Base-by-base conservation (phyloP, 2,329 filamentous ascomycete genomes). In the Grosmannia clavigera region DNA sequence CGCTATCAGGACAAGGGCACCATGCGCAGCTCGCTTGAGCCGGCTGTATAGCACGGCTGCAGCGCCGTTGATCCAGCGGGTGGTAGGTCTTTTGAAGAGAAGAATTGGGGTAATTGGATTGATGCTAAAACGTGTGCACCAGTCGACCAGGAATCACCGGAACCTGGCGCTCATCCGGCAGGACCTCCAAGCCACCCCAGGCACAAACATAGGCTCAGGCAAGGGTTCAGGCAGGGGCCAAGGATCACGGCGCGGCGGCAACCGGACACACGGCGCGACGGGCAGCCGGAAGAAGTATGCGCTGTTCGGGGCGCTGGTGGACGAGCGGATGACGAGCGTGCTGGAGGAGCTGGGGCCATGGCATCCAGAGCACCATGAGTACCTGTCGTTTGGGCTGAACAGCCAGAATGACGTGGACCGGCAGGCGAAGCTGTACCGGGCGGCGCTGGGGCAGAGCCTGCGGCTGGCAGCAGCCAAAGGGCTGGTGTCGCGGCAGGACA, bases 351-450 rank as follows among this genome's bases (percentile, higher is more conserved):
- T 71, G 35, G 66, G 68, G 2, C 19, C 46, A 31, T 73, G 68
- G 68, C 33, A 27, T 3, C 2, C 61, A 3, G 66, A 66, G 38
- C 60, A 67, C 59, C 59, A 62, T 1, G 68, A 70, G 10, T 73
- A 71, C 63, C 63, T 48, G 33, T 63, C 69, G 19, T 70, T 76
- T 35, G 74, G 73, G 9, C 53, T 77, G 11, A 62, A 64, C n/a
- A 69, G 71, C 51, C 68, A 72, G 57, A 64, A 72, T 57, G 75
- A 79, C 58, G 68, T 82, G 22, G 72, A 75, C 43, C 70, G 70
- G 10, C 76, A 82, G 63, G 70, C 71, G 5, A 67, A 67, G 9
- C 66, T 76, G 10, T 84, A 83, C 67, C 73, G 73, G 66, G 67
- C 70, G 27, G 67, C 73, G 4, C 66, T 84, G 33, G 68, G 74